A percentile compares a stretch with the other conserved stretches of the same genome.
Evolutionary conservation across 169 alveolate genomes (phyloP).

Genomic region (Plasmodium adleri): DNA sequence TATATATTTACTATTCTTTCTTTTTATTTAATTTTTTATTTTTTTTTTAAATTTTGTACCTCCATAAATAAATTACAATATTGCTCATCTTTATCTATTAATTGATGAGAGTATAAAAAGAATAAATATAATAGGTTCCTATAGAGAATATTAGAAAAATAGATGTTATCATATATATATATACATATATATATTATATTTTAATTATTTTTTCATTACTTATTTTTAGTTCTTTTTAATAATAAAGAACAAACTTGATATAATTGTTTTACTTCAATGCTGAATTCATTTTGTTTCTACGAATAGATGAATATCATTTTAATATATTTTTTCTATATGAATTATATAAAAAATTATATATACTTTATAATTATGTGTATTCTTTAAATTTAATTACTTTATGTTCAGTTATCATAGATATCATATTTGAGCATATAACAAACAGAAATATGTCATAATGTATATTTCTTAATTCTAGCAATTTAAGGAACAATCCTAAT

Average conservation of each 20-base stretch:
- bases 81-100: conserved; percentile 26
- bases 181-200: conserved; percentile 1
- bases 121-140: conserved; percentile 41
- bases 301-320: neutral
- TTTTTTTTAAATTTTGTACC: conserved; percentile 22
- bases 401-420: conserved; percentile 17
- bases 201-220: conserved; percentile 23
- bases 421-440: conserved; percentile 34
- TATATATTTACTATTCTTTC: neutral
- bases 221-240: conserved; percentile 42
- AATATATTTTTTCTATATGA: neutral
- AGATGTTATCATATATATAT: neutral
- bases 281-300: conserved; percentile 18
- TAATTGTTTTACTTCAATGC: conserved; percentile 16
- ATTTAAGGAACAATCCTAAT: conserved; percentile 44
- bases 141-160: neutral
- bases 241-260: conserved; percentile 22
- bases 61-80: conserved; percentile 30
- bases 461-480: conserved; percentile 44
- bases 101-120: conserved; percentile 42
- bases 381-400: conserved; percentile 8
- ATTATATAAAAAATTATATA: neutral
- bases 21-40: neutral
- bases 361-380: neutral
- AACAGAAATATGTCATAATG: conserved; percentile 46